A percentile compares a stretch with the other conserved stretches of the same genome.
These are phyloP conservation scores for Rutstroemia sp. DNA, from an alignment of 2,329 filamentous ascomycete species.

Conservation along the genomic window DNA sequence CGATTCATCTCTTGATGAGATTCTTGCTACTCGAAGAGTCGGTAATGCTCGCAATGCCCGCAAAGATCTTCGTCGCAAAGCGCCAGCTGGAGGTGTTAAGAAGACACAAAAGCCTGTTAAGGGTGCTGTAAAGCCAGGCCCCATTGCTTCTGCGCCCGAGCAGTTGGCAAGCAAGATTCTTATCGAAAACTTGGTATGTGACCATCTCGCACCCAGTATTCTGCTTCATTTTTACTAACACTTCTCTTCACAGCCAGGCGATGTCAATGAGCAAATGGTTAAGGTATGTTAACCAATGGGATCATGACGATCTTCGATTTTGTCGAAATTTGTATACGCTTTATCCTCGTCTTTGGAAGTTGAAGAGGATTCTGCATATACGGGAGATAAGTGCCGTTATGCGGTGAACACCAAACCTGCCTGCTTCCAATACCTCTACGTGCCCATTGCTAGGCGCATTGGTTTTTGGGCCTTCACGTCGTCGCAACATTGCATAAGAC, in stretches of 20 bases:
- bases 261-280: conserved; percentile 95
- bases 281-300: conserved; percentile 99
- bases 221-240: conserved; percentile 6
- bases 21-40: conserved; percentile 59
- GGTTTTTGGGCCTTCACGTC: conserved; percentile 49
- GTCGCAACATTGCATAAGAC: conserved; percentile 43
- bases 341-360: conserved; percentile 7
- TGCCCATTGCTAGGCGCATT: conserved; percentile 28
- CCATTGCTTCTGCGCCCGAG: conserved; percentile 54
- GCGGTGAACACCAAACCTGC: conserved; percentile 21
- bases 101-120: conserved; percentile 57
- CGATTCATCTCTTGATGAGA: conserved; percentile 95
- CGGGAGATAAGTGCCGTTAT: conserved; percentile 15
- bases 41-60: conserved; percentile 25
- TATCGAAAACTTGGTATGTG: conserved; percentile 92
- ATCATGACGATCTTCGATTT: conserved; percentile 61
- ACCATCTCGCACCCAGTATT: not conserved
- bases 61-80: conserved; percentile 41
- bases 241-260: conserved; percentile 60
- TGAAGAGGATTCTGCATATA: not conserved
- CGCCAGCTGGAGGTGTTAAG: conserved; percentile 84
- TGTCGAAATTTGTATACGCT: conserved; percentile 53
- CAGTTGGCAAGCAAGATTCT: conserved; percentile 68
- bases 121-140: conserved; percentile 51
- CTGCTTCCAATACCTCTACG: conserved; percentile 34